Evolutionary conservation across 768 basidiomycete species (phyloP).

Genomic region (Hebeloma cylindrosporum): DNA sequence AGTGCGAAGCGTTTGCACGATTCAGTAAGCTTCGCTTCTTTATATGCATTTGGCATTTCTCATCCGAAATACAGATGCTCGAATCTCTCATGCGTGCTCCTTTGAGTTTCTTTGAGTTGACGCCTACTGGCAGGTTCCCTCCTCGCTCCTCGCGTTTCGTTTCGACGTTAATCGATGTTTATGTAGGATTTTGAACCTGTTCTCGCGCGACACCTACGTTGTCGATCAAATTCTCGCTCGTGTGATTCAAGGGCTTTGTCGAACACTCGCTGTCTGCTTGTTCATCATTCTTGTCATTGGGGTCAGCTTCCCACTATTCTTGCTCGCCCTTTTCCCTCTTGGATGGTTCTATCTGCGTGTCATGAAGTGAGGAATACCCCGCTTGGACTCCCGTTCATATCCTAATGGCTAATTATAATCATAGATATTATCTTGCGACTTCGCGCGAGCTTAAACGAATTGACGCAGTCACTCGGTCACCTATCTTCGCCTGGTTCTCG

Average conservation of each 20-base stretch:
- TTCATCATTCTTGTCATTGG: constrained; percentile 76
- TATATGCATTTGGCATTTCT: background rate
- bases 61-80: constrained; percentile 56
- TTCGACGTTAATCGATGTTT: constrained; percentile 1
- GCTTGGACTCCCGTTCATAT: background rate
- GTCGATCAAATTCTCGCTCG: constrained; percentile 82
- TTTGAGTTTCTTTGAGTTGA: constrained; percentile 85
- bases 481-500: constrained; percentile 89
- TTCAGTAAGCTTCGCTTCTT: constrained; percentile 42
- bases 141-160: background rate
- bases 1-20: constrained; percentile 80
- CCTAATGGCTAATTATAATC: background rate
- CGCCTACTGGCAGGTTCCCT: constrained; percentile 76
- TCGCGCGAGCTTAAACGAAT: constrained; percentile 87
- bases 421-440: constrained; percentile 83
- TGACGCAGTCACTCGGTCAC: constrained; percentile 85
- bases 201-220: constrained; percentile 85
- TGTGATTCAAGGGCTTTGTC: constrained; percentile 69
- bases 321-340: constrained; percentile 73
- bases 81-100: constrained; percentile 79
- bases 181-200: constrained; percentile 79
- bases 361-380: constrained; percentile 57
- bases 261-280: constrained; percentile 58
- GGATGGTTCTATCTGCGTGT: constrained; percentile 78
- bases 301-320: constrained; percentile 77